Evolutionary conservation across 768 basidiomycete genomes (phyloP).

Genomic region (Leccinum aurantiacum): DNA sequence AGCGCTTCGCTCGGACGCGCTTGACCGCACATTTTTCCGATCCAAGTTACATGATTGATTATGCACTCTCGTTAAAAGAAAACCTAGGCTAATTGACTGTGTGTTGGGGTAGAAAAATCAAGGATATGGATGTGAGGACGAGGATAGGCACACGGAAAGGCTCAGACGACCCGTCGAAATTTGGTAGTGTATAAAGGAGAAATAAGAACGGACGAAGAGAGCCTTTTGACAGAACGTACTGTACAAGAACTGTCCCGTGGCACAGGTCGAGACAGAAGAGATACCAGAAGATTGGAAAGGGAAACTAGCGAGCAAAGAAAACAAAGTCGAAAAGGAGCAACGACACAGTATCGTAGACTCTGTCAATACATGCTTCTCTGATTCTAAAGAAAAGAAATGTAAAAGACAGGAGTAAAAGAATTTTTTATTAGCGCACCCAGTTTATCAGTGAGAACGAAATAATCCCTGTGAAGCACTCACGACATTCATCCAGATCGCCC

Average conservation of each 20-base stretch:
- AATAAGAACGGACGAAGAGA: slow-evolving; percentile 29
- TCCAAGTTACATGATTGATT: slow-evolving; percentile 17
- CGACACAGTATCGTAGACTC: slow-evolving; percentile 4
- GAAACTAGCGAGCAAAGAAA: slow-evolving; percentile 7
- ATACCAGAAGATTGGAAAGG: not conserved
- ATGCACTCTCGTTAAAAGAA: slow-evolving; percentile 14
- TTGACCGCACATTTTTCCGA: not conserved
- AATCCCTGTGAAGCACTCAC: slow-evolving; percentile 38
- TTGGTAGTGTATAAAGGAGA: slow-evolving; percentile 30
- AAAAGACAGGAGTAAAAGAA: not conserved
- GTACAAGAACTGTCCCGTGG: slow-evolving; percentile 23
- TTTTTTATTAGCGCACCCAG: slow-evolving; percentile 4
- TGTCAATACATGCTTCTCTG: slow-evolving; percentile 26
- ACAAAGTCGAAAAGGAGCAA: not conserved
- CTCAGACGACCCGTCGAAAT: slow-evolving; percentile 1
- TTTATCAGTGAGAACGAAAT: slow-evolving; percentile 34
- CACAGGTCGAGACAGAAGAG: not conserved
- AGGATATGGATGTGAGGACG: not conserved
- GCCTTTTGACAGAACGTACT: slow-evolving; percentile 18
- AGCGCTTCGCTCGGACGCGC: not conserved
- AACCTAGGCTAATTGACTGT: slow-evolving; percentile 17
- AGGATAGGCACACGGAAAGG: slow-evolving; percentile 10
- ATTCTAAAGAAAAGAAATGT: slow-evolving; percentile 14
- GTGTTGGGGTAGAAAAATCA: not conserved
- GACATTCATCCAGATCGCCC: slow-evolving; percentile 44